Evolutionary conservation across 2,329 filamentous ascomycete species (phyloP).

Genomic region (Cercospora sojina): DNA sequence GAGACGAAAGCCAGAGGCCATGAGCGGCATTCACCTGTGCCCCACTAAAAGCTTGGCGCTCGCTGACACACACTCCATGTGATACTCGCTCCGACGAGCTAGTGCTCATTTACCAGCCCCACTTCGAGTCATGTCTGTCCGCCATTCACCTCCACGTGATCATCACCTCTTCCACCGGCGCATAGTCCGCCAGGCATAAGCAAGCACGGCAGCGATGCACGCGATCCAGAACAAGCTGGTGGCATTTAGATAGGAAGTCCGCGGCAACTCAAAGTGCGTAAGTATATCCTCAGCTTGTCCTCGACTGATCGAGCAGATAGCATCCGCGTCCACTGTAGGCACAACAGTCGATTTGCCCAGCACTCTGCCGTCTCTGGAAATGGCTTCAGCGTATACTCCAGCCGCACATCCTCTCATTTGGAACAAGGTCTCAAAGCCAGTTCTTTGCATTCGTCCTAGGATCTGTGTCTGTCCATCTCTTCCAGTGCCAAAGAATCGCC

Average conservation of each 20-base stretch:
- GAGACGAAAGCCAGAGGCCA: not conserved
- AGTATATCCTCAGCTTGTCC: not conserved
- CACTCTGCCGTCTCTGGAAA: slow-evolving; percentile 19
- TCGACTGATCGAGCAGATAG: not conserved
- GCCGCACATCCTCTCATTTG: slow-evolving; percentile 23
- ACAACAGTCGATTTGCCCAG: slow-evolving; percentile 9
- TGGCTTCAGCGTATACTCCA: slow-evolving; percentile 22
- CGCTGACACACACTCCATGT: no score
- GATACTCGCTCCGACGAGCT: not conserved
- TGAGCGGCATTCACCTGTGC: not conserved
- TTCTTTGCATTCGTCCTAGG: slow-evolving; percentile 1
- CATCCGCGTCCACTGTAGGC: not conserved
- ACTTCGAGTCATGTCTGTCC: not conserved
- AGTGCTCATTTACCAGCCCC: not conserved
- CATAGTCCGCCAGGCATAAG: not conserved
- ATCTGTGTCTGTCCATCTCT: not conserved
- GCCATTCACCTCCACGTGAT: not conserved
- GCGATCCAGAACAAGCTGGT: not conserved
- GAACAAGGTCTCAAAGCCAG: slow-evolving; percentile 22
- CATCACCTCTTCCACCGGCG: not conserved
- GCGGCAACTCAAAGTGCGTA: not conserved
- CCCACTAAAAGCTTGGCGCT: not conserved
- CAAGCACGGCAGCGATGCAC: not conserved
- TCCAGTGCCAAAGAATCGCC: slow-evolving; percentile 35
- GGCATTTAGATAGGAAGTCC: not conserved